These are phyloP conservation scores for Zarea fungicola DNA, from an alignment of 2,329 filamentous ascomycete species.

Conservation along the genomic window DNA sequence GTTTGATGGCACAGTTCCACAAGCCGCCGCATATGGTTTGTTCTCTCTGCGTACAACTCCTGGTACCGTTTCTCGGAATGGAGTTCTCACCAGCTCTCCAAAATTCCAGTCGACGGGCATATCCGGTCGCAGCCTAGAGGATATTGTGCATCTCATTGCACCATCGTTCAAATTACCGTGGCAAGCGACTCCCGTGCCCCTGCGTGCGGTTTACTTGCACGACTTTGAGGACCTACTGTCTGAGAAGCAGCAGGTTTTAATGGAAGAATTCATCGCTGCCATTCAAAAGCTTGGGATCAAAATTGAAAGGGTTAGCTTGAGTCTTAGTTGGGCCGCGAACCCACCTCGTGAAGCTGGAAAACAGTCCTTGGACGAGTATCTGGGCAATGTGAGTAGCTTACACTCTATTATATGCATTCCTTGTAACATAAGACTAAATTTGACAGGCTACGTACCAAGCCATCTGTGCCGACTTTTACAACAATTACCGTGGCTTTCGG, in stretches of 20 bases:
- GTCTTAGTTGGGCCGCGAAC: constrained; percentile 18
- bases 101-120: constrained; percentile 21
- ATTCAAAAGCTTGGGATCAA: constrained; percentile 21
- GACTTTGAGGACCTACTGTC: constrained; percentile 18
- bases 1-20: constrained; percentile 19
- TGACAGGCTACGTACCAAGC: constrained; percentile 26
- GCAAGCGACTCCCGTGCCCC: background rate
- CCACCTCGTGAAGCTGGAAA: constrained; percentile 20
- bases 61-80: constrained; percentile 13
- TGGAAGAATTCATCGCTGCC: constrained; percentile 20
- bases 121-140: constrained; percentile 21
- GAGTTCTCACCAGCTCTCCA: constrained; percentile 16
- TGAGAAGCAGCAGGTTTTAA: constrained; percentile 12
- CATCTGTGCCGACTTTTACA: constrained; percentile 30
- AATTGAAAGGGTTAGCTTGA: constrained; percentile 17
- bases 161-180: constrained; percentile 13
- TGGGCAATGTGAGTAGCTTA: constrained; percentile 23
- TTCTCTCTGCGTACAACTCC: constrained; percentile 25
- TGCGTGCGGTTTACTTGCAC: constrained; percentile 21
- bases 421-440: background rate
- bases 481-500: constrained; percentile 25
- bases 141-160: constrained; percentile 19
- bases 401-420: background rate
- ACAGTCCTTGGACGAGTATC: constrained; percentile 22
- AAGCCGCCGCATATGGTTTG: constrained; percentile 23